Percentiles rank a stretch among this genome's conserved stretches.
These are phyloP conservation scores for Pseudocercospora macadamiae DNA, from an alignment of 2,329 filamentous ascomycete species.

Conservation along the genomic window DNA sequence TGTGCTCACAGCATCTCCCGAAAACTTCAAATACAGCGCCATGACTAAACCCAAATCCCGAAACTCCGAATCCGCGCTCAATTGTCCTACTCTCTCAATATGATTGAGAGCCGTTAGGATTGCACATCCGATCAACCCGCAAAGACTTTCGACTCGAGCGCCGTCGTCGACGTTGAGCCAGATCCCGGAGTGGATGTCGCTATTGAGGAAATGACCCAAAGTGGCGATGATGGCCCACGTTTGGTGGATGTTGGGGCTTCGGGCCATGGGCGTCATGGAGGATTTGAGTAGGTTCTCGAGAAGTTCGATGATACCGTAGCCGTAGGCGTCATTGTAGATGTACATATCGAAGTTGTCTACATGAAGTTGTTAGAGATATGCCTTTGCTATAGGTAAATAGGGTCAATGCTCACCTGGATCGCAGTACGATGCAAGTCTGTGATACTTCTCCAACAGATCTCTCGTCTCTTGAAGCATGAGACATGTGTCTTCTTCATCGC, in stretches of 20 bases:
- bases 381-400: no score
- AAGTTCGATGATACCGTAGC: no score
- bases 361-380: not conserved
- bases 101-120: slow-evolving; percentile 9
- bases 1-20: not conserved
- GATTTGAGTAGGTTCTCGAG: no score
- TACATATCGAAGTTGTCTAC: slow-evolving; percentile 16
- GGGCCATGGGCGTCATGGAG: slow-evolving; percentile 1
- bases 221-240: slow-evolving; percentile 15
- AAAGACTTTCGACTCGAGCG: not conserved
- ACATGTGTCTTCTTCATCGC: slow-evolving; percentile 12
- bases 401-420: slow-evolving; percentile 28
- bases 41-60: slow-evolving; percentile 12
- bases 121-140: slow-evolving; percentile 2
- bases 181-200: not conserved
- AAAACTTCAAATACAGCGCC: slow-evolving; percentile 1
- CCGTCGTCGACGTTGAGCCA: slow-evolving; percentile 13
- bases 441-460: slow-evolving; percentile 1
- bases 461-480: slow-evolving; percentile 7
- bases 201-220: slow-evolving; percentile 12
- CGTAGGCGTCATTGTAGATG: no score
- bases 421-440: slow-evolving; percentile 11
- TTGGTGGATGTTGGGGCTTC: slow-evolving; percentile 9
- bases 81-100: slow-evolving; percentile 5
- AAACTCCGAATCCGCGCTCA: slow-evolving; percentile 12